phyloP scores from a whole-genome alignment of 2,329 filamentous ascomycete species.

The Fusarium liriodendri region DNA sequence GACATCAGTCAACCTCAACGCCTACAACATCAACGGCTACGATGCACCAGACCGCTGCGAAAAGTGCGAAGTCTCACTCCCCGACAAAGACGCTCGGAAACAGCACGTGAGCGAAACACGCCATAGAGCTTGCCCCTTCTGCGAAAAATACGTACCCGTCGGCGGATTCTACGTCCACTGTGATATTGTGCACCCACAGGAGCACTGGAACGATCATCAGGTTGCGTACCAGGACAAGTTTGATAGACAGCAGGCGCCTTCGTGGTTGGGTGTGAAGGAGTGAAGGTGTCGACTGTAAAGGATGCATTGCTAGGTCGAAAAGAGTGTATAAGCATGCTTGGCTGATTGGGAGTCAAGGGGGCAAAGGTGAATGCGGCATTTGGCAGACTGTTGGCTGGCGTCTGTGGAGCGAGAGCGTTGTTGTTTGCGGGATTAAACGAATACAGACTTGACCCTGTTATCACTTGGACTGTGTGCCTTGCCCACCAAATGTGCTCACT shows the following conservation, averaged over 20 bases:
- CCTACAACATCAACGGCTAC: conserved; percentile 65
- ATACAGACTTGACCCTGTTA: background rate
- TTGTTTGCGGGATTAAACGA: background rate
- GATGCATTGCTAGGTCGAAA: background rate
- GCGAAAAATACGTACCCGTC: background rate
- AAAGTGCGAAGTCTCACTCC: conserved; percentile 1
- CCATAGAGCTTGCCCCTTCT: conserved; percentile 1
- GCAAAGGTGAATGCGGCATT: background rate
- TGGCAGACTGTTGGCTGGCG: background rate
- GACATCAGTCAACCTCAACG: conserved; percentile 42
- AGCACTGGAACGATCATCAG: conserved; percentile 9
- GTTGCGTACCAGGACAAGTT: background rate
- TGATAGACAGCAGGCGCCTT: background rate
- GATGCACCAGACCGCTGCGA: conserved; percentile 5
- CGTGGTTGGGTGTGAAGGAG: background rate
- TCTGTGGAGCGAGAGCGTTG: background rate
- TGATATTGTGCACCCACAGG: background rate
- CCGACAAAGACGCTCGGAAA: background rate
- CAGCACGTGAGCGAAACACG: conserved; percentile 6
- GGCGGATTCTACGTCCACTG: conserved; percentile 2
- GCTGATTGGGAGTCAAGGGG: background rate
- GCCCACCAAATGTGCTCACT: background rate
- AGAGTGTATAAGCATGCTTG: background rate
- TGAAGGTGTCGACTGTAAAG: background rate
- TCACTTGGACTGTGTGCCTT: background rate